Percentiles rank a stretch among this genome's conserved stretches.
phyloP scores from a whole-genome alignment of 352 stramenopile genomes.

The Phytophthora uliginosa region DNA sequence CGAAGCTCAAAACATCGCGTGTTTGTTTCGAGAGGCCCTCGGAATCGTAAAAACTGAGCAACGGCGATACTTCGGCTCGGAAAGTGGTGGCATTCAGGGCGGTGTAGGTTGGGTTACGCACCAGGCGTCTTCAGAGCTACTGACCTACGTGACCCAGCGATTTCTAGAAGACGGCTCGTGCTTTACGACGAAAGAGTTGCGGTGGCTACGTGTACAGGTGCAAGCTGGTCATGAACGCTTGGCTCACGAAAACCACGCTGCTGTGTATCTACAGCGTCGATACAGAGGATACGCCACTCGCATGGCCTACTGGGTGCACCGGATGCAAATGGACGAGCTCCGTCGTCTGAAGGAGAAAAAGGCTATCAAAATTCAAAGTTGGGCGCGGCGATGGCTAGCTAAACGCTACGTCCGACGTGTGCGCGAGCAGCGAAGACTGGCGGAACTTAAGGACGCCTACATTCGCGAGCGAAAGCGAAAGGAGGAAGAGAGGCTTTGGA shows the following conservation, averaged over 20 bases:
- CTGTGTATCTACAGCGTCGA: conserved; percentile 62
- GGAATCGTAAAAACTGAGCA: conserved; percentile 58
- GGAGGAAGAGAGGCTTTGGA: conserved; percentile 54
- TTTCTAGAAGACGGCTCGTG: conserved; percentile 40
- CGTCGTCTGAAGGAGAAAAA: conserved; percentile 45
- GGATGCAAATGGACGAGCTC: conserved; percentile 45
- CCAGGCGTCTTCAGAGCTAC: conserved; percentile 49
- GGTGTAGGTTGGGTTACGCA: conserved; percentile 29
- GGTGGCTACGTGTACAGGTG: conserved; percentile 55
- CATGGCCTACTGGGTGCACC: conserved; percentile 49
- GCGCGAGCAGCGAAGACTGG: conserved; percentile 41
- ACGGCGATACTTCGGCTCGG: conserved; percentile 44
- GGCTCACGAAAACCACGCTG: conserved; percentile 45
- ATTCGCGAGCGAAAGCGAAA: conserved; percentile 71
- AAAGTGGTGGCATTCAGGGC: conserved; percentile 3
- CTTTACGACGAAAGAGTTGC: conserved; percentile 52
- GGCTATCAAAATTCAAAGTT: conserved; percentile 45
- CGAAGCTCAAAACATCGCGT: conserved; percentile 47
- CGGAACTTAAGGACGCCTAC: conserved; percentile 66
- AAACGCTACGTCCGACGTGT: conserved; percentile 39
- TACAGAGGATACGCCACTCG: conserved; percentile 63
- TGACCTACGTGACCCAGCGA: conserved; percentile 58
- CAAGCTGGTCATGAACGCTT: conserved; percentile 43
- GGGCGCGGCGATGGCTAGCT: conserved; percentile 47
- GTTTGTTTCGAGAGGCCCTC: conserved; percentile 54